These are phyloP conservation scores for Populus simonii DNA, from an alignment of 345 rosid species.

Conservation along the genomic window DNA sequence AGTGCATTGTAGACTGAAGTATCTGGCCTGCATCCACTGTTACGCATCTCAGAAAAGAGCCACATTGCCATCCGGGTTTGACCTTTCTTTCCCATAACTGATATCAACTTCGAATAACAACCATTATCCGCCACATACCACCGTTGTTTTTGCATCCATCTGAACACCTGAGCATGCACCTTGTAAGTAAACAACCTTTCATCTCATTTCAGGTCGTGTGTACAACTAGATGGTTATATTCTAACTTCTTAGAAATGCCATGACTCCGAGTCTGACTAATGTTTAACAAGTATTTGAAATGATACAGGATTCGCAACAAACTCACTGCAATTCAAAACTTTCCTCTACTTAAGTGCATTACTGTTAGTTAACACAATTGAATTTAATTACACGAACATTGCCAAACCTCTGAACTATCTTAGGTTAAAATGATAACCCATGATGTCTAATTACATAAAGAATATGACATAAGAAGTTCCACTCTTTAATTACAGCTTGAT, in stretches of 20 bases:
- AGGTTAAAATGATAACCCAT: neutral
- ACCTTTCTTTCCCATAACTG: conserved; percentile 85
- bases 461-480: neutral
- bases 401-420: neutral
- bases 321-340: neutral
- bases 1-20: conserved; percentile 86
- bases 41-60: conserved; percentile 95
- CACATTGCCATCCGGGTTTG: conserved; percentile 96
- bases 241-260: neutral
- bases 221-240: neutral
- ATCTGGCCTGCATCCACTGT: conserved; percentile 91
- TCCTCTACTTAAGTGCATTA: no score
- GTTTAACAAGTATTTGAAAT: no score
- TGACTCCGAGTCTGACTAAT: no score
- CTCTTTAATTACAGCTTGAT: neutral
- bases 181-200: neutral
- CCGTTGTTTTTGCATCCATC: conserved; percentile 97
- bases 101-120: conserved; percentile 71
- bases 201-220: neutral
- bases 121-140: conserved; percentile 92
- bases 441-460: neutral
- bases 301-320: no score
- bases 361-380: no score
- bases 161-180: conserved; percentile 58
- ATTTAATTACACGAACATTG: no score